These are phyloP conservation scores for Neocatenulostroma microsporum DNA, from an alignment of 2,329 filamentous ascomycete species.

Conservation along the genomic window DNA sequence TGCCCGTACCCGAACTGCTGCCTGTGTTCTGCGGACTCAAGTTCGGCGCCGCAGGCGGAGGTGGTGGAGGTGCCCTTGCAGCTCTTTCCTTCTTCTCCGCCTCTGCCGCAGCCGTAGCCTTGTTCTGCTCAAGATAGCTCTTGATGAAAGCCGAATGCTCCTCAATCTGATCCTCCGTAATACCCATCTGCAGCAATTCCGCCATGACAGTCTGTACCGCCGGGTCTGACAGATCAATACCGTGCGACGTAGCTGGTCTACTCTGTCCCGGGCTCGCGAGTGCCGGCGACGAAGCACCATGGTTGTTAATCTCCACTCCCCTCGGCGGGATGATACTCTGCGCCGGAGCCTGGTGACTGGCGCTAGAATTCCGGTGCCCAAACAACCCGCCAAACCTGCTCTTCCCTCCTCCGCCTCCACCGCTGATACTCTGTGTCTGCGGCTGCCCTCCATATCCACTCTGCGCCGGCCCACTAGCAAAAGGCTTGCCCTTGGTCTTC, in stretches of 20 bases:
- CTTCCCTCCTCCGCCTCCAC: constrained; percentile 14
- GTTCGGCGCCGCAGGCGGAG: constrained; percentile 43
- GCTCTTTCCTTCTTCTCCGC: constrained; percentile 41
- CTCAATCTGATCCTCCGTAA: constrained; percentile 60
- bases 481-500: constrained; percentile 51
- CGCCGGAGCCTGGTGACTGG: constrained; percentile 30
- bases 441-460: constrained; percentile 12
- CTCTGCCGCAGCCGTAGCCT: constrained; percentile 43
- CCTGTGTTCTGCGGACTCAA: constrained; percentile 58
- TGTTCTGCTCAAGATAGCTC: constrained; percentile 57
- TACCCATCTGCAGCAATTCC: constrained; percentile 57
- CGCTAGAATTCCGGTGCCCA: too few species aligned
- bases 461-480: constrained; percentile 20
- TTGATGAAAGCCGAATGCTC: constrained; percentile 63
- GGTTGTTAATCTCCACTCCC: constrained; percentile 26
- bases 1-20: constrained; percentile 45
- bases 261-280: constrained; percentile 28
- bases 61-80: constrained; percentile 54
- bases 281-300: constrained; percentile 19
- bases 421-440: constrained; percentile 11
- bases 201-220: constrained; percentile 54
- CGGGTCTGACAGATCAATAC: constrained; percentile 55
- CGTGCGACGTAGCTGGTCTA: constrained; percentile 30
- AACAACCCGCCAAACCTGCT: constrained; percentile 19
- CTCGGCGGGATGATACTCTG: constrained; percentile 46